A percentile compares a stretch with the other conserved stretches of the same genome.
Evolutionary conservation across 2,329 filamentous ascomycete genomes (phyloP).

Genomic region (Colletotrichum sp.): DNA sequence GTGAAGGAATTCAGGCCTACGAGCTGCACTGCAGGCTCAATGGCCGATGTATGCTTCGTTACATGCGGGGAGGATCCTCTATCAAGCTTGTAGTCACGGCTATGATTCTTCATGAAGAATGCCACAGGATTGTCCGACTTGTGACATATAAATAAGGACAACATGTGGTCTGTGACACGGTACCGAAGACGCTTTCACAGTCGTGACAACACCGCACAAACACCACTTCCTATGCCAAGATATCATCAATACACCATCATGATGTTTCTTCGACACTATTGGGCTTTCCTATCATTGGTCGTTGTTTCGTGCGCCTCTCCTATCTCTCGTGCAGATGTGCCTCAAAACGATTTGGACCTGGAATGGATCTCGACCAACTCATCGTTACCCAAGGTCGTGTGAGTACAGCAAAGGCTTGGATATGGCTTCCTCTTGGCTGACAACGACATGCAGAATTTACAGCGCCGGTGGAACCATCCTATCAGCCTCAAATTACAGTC

Average conservation of each 20-base stretch:
- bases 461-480: conserved; percentile 34
- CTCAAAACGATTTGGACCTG: neutral
- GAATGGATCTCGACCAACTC: conserved; percentile 29
- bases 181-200: neutral
- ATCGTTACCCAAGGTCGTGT: conserved; percentile 32
- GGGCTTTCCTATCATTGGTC: neutral
- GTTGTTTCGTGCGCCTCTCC: neutral
- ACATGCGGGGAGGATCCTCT: neutral
- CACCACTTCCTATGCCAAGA: neutral
- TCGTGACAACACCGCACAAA: neutral
- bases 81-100: neutral
- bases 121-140: neutral
- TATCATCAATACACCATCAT: neutral
- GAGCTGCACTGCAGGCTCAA: neutral
- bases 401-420: neutral
- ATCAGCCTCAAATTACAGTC: conserved; percentile 37
- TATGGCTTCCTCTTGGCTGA: neutral
- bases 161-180: neutral
- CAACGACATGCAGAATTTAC: conserved; percentile 19
- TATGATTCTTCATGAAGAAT: neutral
- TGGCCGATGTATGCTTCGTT: neutral
- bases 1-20: neutral
- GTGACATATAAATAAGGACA: neutral
- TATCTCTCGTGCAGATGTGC: neutral
- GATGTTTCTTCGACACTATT: neutral